Evolutionary conservation across 2,329 filamentous ascomycete species (phyloP).

Genomic region (Diaporthe sp.): DNA sequence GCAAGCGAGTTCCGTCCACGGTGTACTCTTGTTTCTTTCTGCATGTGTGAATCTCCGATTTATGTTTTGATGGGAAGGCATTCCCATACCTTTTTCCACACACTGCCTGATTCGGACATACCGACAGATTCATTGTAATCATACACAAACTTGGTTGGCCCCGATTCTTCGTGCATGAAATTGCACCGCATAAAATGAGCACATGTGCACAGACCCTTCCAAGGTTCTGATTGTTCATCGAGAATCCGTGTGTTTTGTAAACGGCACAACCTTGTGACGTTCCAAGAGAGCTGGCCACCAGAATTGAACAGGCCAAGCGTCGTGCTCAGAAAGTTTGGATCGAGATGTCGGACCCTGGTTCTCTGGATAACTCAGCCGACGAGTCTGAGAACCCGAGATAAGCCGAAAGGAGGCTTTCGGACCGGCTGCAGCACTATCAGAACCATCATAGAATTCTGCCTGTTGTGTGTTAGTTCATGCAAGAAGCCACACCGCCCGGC

Average conservation of each 20-base stretch:
- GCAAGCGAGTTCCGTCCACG: too few relatives aligned
- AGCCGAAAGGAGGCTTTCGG: not conserved
- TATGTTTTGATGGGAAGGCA: too few relatives aligned
- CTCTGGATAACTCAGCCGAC: slow-evolving; percentile 2
- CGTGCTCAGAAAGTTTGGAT: not conserved
- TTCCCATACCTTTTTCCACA: too few relatives aligned
- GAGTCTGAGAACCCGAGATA: not conserved
- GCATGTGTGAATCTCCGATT: too few relatives aligned
- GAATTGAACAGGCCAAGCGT: not conserved
- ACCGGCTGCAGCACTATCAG: not conserved
- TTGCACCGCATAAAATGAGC: too few relatives aligned
- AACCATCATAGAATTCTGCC: fast-evolving
- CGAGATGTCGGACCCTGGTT: not conserved
- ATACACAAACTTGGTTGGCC: too few relatives aligned
- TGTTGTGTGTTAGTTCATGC: too few relatives aligned
- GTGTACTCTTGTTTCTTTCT: too few relatives aligned
- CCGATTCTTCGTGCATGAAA: too few relatives aligned
- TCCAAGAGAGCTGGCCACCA: not conserved
- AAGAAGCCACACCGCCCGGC: slow-evolving; percentile 24
- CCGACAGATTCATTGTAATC: too few relatives aligned
- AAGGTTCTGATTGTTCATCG: not conserved
- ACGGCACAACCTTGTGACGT: not conserved
- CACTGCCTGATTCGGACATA: too few relatives aligned
- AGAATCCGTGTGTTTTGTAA: not conserved
- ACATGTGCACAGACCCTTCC: too few relatives aligned